A percentile compares a stretch with the other conserved stretches of the same genome.
phyloP scores from a whole-genome alignment of 2,329 filamentous ascomycete genomes.

The Sphaerulina vaccinii region DNA sequence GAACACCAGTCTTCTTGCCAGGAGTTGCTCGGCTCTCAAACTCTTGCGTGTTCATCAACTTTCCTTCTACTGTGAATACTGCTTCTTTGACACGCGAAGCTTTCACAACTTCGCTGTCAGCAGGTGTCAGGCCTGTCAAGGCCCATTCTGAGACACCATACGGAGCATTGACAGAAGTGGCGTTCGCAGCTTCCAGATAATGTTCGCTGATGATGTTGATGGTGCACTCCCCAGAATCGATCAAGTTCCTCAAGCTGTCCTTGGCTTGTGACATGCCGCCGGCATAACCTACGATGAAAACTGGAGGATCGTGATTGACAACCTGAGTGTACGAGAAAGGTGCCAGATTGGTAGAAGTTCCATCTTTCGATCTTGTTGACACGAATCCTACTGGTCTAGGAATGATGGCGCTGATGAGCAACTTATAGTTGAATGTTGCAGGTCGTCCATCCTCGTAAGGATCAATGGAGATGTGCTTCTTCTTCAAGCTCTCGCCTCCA shows the following conservation, averaged over 20 bases:
- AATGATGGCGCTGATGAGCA: slow-evolving; percentile 78
- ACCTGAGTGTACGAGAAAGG: slow-evolving; percentile 87
- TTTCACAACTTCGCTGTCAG: slow-evolving; percentile 63
- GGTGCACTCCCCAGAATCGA: slow-evolving; percentile 66
- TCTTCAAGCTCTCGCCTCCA: slow-evolving; percentile 49
- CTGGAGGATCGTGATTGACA: slow-evolving; percentile 79
- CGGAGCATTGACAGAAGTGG: slow-evolving; percentile 74
- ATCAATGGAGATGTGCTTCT: slow-evolving; percentile 73
- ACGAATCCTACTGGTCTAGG: slow-evolving; percentile 76
- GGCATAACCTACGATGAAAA: slow-evolving; percentile 68
- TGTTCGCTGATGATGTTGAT: slow-evolving; percentile 86
- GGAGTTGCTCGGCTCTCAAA: slow-evolving; percentile 71
- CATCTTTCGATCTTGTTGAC: slow-evolving; percentile 60
- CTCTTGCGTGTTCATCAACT: slow-evolving; percentile 70
- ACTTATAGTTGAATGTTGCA: slow-evolving; percentile 78
- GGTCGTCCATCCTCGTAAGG: slow-evolving; percentile 71
- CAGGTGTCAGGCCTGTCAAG: slow-evolving; percentile 71
- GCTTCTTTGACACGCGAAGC: slow-evolving; percentile 76
- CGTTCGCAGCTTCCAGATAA: slow-evolving; percentile 84
- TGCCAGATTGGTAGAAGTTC: slow-evolving; percentile 70
- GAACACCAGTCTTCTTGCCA: slow-evolving; percentile 70
- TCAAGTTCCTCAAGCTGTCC: slow-evolving; percentile 74
- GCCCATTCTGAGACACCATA: slow-evolving; percentile 77
- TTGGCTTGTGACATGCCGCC: slow-evolving; percentile 63
- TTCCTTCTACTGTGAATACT: slow-evolving; percentile 78